A percentile compares a stretch with the other conserved stretches of the same genome.
Evolutionary conservation across 2,329 filamentous ascomycete species (phyloP).

Genomic region (Exophiala sp.): DNA sequence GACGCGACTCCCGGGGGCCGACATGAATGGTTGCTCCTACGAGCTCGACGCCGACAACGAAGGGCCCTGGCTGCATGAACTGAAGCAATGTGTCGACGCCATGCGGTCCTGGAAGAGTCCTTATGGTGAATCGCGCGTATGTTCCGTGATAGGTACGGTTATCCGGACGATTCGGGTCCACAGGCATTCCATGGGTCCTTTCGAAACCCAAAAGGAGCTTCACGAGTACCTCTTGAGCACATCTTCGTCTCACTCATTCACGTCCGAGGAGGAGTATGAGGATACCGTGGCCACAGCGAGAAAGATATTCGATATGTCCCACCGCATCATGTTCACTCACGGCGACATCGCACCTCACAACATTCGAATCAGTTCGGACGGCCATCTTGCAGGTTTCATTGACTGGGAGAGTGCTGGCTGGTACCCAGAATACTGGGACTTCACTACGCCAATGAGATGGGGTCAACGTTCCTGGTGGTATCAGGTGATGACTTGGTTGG

Average conservation of each 20-base stretch:
- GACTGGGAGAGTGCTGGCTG: conserved; percentile 32
- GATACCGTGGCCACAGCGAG: conserved; percentile 28
- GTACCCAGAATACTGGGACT: conserved; percentile 30
- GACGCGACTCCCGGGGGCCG: conserved; percentile 37
- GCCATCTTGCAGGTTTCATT: conserved; percentile 28
- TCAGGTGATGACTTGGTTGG: conserved; percentile 29
- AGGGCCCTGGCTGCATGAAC: conserved; percentile 34
- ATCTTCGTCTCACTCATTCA: conserved; percentile 31
- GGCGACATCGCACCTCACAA: conserved; percentile 27
- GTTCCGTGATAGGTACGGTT: conserved; percentile 32
- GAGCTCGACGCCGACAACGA: conserved; percentile 30
- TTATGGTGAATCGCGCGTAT: conserved; percentile 27
- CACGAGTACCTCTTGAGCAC: conserved; percentile 32
- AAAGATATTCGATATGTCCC: conserved; percentile 21
- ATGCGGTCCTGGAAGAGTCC: conserved; percentile 37
- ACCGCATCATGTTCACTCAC: conserved; percentile 30
- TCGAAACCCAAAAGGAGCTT: conserved; percentile 29
- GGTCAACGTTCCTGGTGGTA: conserved; percentile 29
- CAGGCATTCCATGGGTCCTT: conserved; percentile 32
- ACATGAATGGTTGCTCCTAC: conserved; percentile 32
- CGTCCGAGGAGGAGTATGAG: conserved; percentile 30
- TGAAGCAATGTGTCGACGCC: conserved; percentile 33
- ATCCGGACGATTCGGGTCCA: conserved; percentile 34
- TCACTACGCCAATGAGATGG: conserved; percentile 29
- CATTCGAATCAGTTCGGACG: conserved; percentile 21